Evolutionary conservation across 257 asterid species (phyloP), one percentile per base, ranked within the genome.

Genomic region (Coffea eugenioides): DNA sequence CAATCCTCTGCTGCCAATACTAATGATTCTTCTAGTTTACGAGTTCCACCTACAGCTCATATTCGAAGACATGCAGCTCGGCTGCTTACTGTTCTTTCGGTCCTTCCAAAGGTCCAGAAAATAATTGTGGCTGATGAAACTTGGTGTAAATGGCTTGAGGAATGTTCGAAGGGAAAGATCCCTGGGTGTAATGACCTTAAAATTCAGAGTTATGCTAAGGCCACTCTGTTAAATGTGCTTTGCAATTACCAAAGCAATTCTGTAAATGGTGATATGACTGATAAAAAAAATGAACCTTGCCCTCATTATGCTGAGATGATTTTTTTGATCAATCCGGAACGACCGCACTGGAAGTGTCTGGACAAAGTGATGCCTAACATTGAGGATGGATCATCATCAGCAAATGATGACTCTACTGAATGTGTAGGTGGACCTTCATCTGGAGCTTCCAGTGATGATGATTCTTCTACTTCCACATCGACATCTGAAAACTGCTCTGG

Each of bases 31-130:
- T 90, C 94, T 75, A 92, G 95, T 75, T 77, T 95, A 79, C 97
- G 93, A 78, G 97, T 96, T 85, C 97, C 98, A 34, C 97, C 92
- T 68, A 91, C 95, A n/a, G 95, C 97, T 86, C 99, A 91, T 89
- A 91, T 96, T 76, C 91, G 99, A 71, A 92, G 97, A 91, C 98
- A 96, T 80, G 97, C 97, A 82, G 96, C 97, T 64, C 91, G 97
- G 82, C 89, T 96, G 80, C 94, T 96, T 65, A 88, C 92, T 80
- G 90, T 91, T 79, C 94, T 96, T 82, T 96, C 99, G 6, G 90
- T 80, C 80, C 93, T 91, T 83, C 97, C 97, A 34, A 83, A 89
- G 85, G 92, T 92, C 73, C 97, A 92, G 90, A 94, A 90, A 87
- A 90, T 78, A 66, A 87, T 96, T 80, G 84, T 84, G 71, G 85